These are phyloP conservation scores for Saccharomyces hybrid DNA, from an alignment of 1,139 yeast genomes.

Conservation along the genomic window DNA sequence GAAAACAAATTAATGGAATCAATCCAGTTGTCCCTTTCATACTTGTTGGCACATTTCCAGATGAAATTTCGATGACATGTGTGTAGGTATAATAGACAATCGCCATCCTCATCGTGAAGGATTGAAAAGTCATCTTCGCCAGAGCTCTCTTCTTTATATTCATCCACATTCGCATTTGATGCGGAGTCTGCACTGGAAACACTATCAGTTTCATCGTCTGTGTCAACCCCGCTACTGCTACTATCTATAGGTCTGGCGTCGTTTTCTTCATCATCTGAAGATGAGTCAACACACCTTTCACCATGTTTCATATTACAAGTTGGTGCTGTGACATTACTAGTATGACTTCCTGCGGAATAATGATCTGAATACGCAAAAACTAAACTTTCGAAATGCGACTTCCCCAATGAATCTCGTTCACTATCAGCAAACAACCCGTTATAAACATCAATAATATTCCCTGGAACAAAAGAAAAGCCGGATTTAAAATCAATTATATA, in stretches of 20 bases:
- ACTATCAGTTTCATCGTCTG: neutral
- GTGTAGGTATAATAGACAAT: slow-evolving; percentile 14
- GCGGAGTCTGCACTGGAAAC: neutral
- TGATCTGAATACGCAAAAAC: neutral
- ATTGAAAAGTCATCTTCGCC: neutral
- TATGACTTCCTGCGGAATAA: neutral
- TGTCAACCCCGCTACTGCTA: neutral
- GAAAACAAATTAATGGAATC: slow-evolving; percentile 48
- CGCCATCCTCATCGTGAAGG: slow-evolving; percentile 6
- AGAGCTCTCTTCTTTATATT: neutral
- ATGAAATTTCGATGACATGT: slow-evolving; percentile 33
- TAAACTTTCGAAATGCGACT: slow-evolving; percentile 3
- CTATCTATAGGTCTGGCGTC: neutral
- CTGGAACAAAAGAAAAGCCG: slow-evolving; percentile 6
- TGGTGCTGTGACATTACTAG: neutral
- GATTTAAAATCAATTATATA: slow-evolving; percentile 25
- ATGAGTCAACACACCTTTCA: neutral
- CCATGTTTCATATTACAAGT: neutral
- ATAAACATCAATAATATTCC: slow-evolving; percentile 12
- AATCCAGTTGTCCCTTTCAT: slow-evolving; percentile 50
- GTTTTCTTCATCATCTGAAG: neutral
- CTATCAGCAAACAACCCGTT: slow-evolving; percentile 22
- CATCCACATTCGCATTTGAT: neutral
- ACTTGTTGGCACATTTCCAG: slow-evolving; percentile 24
- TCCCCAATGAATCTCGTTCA: slow-evolving; percentile 8